phyloP scores from a whole-genome alignment of 2,329 filamentous ascomycete genomes.

The Hymenoscyphus linearis region DNA sequence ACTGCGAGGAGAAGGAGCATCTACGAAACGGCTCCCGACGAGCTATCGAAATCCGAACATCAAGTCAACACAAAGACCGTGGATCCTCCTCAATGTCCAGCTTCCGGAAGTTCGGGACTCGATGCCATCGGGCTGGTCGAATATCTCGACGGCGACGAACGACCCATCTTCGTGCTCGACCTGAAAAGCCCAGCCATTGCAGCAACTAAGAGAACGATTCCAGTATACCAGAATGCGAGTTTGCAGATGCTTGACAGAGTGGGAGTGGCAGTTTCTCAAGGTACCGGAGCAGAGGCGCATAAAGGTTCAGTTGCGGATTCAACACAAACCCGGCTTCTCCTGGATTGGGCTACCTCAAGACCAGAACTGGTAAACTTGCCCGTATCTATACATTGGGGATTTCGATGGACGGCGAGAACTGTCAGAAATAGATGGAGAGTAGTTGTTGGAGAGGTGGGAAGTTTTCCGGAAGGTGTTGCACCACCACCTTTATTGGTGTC shows the following conservation, averaged over 20 bases:
- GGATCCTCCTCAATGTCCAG: background rate
- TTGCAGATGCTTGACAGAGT: constrained; percentile 1
- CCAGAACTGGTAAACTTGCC: constrained; percentile 2
- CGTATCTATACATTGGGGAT: constrained; percentile 13
- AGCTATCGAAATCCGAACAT: background rate
- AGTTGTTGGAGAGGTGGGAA: constrained; percentile 15
- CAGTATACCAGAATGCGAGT: constrained; percentile 19
- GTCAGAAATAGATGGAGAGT: constrained; percentile 22
- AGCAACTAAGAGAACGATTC: constrained; percentile 5
- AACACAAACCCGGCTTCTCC: constrained; percentile 10
- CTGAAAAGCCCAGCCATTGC: constrained; percentile 6
- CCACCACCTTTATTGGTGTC: background rate
- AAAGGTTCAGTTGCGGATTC: constrained; percentile 5
- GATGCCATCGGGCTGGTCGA: constrained; percentile 17
- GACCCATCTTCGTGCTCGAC: constrained; percentile 22
- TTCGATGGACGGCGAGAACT: constrained; percentile 21
- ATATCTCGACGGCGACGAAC: constrained; percentile 21
- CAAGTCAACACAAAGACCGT: background rate
- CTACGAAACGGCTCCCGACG: background rate
- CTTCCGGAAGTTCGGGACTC: constrained; percentile 4
- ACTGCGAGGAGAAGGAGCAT: background rate
- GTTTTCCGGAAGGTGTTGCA: background rate
- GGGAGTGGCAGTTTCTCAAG: background rate
- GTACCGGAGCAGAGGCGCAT: constrained; percentile 8
- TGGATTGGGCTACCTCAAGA: constrained; percentile 16